Percentiles rank a stretch among this genome's conserved stretches.
Evolutionary conservation across 2,329 filamentous ascomycete genomes (phyloP).

Genomic region (Hirsutella minnesotensis): DNA sequence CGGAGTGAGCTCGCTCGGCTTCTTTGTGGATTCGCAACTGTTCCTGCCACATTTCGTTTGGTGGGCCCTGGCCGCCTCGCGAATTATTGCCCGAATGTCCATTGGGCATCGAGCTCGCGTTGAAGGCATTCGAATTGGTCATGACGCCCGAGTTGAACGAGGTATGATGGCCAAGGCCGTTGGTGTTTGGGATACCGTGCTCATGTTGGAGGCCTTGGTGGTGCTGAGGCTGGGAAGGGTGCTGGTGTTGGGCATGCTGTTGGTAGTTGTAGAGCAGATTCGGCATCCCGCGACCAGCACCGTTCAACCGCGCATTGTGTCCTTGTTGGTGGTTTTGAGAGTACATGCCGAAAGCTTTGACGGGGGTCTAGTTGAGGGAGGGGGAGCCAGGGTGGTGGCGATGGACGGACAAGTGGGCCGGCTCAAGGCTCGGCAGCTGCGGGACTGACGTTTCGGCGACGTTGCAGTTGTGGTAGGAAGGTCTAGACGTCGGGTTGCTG

Average conservation of each 20-base stretch:
- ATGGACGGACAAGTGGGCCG: slow-evolving; percentile 9
- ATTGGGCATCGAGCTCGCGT: slow-evolving; percentile 41
- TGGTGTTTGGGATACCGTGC: slow-evolving; percentile 40
- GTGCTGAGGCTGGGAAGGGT: slow-evolving; percentile 53
- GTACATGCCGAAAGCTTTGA: slow-evolving; percentile 48
- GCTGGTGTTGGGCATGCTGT: slow-evolving; percentile 47
- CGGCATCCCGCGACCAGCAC: slow-evolving; percentile 42
- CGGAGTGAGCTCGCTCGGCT: slow-evolving; percentile 58
- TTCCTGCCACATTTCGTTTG: slow-evolving; percentile 70
- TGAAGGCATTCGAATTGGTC: slow-evolving; percentile 51
- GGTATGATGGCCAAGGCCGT: slow-evolving; percentile 36
- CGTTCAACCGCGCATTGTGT: slow-evolving; percentile 64
- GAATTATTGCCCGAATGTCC: slow-evolving; percentile 37
- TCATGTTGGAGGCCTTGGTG: slow-evolving; percentile 49
- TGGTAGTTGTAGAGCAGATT: slow-evolving; percentile 60
- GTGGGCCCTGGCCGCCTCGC: slow-evolving; percentile 38
- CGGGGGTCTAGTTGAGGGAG: background rate
- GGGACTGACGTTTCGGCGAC: slow-evolving; percentile 10
- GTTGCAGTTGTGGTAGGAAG: slow-evolving; percentile 3
- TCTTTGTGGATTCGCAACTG: slow-evolving; percentile 74
- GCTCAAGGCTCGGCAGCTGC: slow-evolving; percentile 15
- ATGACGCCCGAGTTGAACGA: slow-evolving; percentile 32
- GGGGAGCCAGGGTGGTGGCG: background rate
- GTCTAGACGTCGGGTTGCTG: slow-evolving; percentile 5
- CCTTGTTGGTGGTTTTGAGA: slow-evolving; percentile 60